Evolutionary conservation across 2,329 filamentous ascomycete species (phyloP).

Genomic region (Clarireedia homoeocarpa): DNA sequence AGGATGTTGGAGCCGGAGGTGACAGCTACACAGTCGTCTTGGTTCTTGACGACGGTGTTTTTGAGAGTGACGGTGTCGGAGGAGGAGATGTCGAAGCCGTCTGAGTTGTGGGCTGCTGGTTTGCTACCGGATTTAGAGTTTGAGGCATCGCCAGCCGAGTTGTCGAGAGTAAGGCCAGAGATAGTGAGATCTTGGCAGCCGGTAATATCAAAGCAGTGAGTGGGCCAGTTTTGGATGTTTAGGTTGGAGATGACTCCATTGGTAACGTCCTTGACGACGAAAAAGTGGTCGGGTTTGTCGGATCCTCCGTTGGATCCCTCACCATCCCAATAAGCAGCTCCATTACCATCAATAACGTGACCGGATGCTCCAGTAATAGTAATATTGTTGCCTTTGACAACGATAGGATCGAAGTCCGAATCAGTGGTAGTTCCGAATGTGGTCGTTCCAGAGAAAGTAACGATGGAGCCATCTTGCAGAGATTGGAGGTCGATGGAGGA

Average conservation of each 20-base stretch:
- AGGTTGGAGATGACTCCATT: slow-evolving; percentile 41
- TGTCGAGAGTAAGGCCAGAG: slow-evolving; percentile 46
- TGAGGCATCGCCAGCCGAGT: slow-evolving; percentile 40
- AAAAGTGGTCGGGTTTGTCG: slow-evolving; percentile 59
- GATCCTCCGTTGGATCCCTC: slow-evolving; percentile 50
- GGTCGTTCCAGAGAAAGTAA: slow-evolving; percentile 58
- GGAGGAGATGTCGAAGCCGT: slow-evolving; percentile 43
- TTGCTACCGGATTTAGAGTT: slow-evolving; percentile 19
- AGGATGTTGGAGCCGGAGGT: slow-evolving; percentile 41
- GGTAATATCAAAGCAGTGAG: slow-evolving; percentile 43
- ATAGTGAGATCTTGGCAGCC: slow-evolving; percentile 36
- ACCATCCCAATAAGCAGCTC: slow-evolving; percentile 45
- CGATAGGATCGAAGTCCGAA: slow-evolving; percentile 51
- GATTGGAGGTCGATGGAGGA: slow-evolving; percentile 34
- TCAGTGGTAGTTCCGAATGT: slow-evolving; percentile 59
- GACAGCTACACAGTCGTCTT: slow-evolving; percentile 52
- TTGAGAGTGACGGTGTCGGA: slow-evolving; percentile 41
- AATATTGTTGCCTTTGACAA: slow-evolving; percentile 21
- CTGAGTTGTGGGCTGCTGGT: slow-evolving; percentile 41
- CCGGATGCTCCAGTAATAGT: slow-evolving; percentile 19
- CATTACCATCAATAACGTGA: slow-evolving; percentile 43
- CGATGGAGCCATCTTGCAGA: slow-evolving; percentile 33
- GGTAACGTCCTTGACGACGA: slow-evolving; percentile 41
- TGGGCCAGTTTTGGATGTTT: slow-evolving; percentile 46
- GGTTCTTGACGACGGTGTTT: slow-evolving; percentile 45